Evolutionary conservation across 805 yeast genomes (phyloP), one percentile per base, ranked within the genome.

Genomic region (Candida boidinii): DNA sequence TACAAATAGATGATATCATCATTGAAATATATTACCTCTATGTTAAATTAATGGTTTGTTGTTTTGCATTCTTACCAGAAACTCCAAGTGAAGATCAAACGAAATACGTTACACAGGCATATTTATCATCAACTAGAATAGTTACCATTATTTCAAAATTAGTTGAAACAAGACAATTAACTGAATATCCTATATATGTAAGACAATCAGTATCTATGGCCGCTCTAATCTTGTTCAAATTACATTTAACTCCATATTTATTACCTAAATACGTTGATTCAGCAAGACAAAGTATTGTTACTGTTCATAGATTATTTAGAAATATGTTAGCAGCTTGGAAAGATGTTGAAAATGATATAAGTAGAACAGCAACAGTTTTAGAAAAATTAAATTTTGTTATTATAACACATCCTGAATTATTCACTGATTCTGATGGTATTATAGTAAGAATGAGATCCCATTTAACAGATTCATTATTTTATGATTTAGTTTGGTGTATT

Each of bases 311-410:
- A 51, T 60, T 87, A 28, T 84, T 76, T 53, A 68, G 96, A 56
- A 88, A 88, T 50, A 87, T 90, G 56, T 64, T 86, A 24, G 79
- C 92, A 4, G 88, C 94, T 6, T 88, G 96, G 96, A 79, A 83
- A 42, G 82, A 80, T 31, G 82, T 87, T 25, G 85, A 85, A 39
- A 87, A 85, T 58, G 96, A 88, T 56, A 81, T 88, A 21, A 79
- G 94, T 2, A 68, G 96, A 53, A 83, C 94, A 1, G 96, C 96
- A 2, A 85, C 84, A 41, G 90, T 87, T 7, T 64, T 88, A 45
- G 96, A 88, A 46, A 85, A 86, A 49, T 66, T 88, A 47, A 88
- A 88, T 52, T 80, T 82, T 51, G 95, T 85, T 6, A 66, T 88
- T 28, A 79, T 83, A 37, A 82, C 94, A 0, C 86, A 85, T 48